Conservation (phyloP, 2,329 filamentous ascomycete species). For the Juglanconis juglandina region DNA sequence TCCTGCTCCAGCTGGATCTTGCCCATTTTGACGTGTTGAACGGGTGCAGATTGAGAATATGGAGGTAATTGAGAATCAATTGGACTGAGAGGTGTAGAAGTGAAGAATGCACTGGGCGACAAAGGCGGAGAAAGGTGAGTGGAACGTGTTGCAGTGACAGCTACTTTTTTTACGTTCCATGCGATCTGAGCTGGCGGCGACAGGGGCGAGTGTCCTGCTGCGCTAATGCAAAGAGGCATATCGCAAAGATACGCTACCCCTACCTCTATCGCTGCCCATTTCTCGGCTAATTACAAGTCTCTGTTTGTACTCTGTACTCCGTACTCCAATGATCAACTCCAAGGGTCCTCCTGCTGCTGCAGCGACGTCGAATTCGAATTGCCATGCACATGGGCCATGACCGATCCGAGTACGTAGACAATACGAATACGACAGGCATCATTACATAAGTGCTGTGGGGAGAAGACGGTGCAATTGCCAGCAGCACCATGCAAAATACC, state of each 20-base stretch:
- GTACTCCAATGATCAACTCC: neutral
- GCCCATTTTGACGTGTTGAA: constrained; percentile 18
- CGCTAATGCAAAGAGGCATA: constrained; percentile 10
- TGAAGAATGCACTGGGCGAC: neutral
- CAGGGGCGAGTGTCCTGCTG: constrained; percentile 5
- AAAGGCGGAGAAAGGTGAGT: neutral
- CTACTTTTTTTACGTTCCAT: constrained; percentile 8
- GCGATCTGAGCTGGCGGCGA: constrained; percentile 7
- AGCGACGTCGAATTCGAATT: neutral
- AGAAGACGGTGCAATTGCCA: neutral
- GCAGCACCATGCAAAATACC: no score
- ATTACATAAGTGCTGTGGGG: neutral
- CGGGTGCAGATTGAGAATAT: neutral
- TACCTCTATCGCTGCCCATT: neutral
- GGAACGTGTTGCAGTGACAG: constrained; percentile 14
- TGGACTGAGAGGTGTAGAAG: neutral
- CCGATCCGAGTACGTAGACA: neutral
- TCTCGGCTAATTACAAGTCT: neutral
- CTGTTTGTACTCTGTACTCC: neutral
- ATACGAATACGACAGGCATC: constrained; percentile 9
- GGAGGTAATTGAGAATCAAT: neutral
- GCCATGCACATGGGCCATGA: neutral
- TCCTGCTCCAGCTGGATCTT: constrained; percentile 65
- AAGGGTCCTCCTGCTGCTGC: neutral
- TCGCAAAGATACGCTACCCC: neutral